phyloP scores from a whole-genome alignment of 176 grass and related monocot species.

The Triticum urartu region DNA sequence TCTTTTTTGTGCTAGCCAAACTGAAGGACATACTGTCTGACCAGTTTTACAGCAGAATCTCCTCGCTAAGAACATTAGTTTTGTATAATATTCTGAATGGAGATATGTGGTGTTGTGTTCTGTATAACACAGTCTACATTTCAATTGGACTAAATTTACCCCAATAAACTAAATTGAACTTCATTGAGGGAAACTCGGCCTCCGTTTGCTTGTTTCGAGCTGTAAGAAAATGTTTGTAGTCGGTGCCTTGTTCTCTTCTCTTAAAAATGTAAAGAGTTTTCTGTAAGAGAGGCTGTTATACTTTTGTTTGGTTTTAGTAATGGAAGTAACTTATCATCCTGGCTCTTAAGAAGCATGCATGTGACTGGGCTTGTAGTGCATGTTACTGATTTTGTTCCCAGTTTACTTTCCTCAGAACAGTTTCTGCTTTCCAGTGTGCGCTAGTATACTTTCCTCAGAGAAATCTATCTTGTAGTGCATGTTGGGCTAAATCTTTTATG shows the following conservation, averaged over 20 bases:
- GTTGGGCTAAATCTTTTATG: neutral
- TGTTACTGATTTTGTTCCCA: neutral
- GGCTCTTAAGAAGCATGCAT: neutral
- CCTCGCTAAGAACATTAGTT: neutral
- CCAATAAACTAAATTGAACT: neutral
- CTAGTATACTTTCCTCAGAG: no score
- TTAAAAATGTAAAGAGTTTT: neutral
- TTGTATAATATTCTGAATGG: neutral
- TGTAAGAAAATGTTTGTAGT: neutral
- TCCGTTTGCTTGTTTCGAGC: neutral
- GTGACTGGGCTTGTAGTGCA: neutral
- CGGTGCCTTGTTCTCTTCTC: neutral
- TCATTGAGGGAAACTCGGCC: neutral
- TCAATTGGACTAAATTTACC: neutral
- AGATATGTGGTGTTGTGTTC: neutral
- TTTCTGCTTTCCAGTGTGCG: no score
- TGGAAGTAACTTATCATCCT: neutral
- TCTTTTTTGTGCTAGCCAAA: neutral
- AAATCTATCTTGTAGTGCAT: neutral
- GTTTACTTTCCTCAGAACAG: neutral
- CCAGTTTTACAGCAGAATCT: neutral
- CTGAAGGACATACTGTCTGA: neutral
- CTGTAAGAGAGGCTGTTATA: neutral
- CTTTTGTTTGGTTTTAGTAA: slow-evolving; percentile 13
- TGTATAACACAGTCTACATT: no score